Conservation (phyloP, 176 grass and related monocot genomes). For the Bonia amplexicaulis region DNA sequence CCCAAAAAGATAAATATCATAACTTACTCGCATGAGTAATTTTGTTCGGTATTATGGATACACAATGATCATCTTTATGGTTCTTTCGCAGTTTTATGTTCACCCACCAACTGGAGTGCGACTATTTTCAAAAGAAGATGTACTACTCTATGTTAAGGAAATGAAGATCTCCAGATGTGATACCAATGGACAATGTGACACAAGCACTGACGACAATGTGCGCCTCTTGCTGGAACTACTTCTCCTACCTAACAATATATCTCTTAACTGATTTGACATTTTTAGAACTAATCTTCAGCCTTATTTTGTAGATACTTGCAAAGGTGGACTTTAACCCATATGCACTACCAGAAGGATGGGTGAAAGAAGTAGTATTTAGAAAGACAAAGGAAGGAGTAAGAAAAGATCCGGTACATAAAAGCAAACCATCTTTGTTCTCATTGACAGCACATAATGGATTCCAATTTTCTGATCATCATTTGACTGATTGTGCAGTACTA, state of each 20-base stretch:
- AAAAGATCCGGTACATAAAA: constrained; percentile 39
- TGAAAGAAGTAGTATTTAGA: constrained; percentile 35
- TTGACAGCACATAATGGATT: neutral
- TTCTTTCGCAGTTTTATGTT: constrained; percentile 35
- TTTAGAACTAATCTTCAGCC: neutral
- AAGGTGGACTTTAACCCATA: constrained; percentile 36
- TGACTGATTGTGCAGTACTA: constrained; percentile 36
- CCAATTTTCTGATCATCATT: neutral
- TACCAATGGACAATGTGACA: constrained; percentile 28
- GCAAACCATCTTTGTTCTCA: neutral
- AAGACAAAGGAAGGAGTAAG: constrained; percentile 26
- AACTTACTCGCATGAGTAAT: neutral
- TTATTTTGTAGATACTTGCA: constrained; percentile 36
- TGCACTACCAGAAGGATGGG: constrained; percentile 38
- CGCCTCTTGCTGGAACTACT: neutral
- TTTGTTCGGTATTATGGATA: neutral
- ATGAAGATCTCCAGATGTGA: neutral
- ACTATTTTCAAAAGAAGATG: constrained; percentile 34
- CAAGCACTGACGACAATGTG: constrained; percentile 16
- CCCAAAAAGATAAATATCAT: neutral
- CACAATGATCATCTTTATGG: neutral
- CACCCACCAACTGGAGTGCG: neutral
- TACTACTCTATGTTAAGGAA: constrained; percentile 31
- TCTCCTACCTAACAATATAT: neutral
- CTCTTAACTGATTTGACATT: neutral